Percentiles rank a stretch among this genome's conserved stretches.
These are phyloP conservation scores for Abrus pulchellus DNA, from an alignment of 306 rosid species.

Conservation along the genomic window DNA sequence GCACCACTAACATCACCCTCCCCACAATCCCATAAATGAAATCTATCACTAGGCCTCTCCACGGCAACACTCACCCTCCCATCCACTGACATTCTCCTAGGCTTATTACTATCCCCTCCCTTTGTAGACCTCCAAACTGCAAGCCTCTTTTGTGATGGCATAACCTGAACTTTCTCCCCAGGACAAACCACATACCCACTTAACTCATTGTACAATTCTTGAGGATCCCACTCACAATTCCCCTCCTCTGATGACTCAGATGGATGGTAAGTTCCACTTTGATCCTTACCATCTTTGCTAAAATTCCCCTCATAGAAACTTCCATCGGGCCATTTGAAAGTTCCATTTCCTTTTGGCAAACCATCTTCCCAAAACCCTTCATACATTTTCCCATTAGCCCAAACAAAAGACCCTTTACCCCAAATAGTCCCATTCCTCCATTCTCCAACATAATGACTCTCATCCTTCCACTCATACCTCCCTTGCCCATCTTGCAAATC, in stretches of 20 bases:
- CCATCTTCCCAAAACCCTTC: conserved; percentile 89
- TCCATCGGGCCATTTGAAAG: conserved; percentile 77
- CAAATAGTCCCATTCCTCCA: conserved; percentile 82
- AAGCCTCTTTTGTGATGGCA: conserved; percentile 90
- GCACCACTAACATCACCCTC: conserved; percentile 39
- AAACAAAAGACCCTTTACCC: conserved; percentile 78
- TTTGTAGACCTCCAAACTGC: conserved; percentile 84
- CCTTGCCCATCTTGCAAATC: conserved; percentile 83
- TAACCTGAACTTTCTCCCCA: conserved; percentile 71
- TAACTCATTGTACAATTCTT: conserved; percentile 66
- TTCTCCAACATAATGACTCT: conserved; percentile 74
- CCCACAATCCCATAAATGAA: conserved; percentile 69
- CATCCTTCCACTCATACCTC: conserved; percentile 80
- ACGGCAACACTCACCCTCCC: conserved; percentile 72
- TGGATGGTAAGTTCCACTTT: conserved; percentile 68
- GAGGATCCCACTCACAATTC: conserved; percentile 80
- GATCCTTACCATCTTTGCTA: conserved; percentile 70
- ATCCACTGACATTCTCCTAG: conserved; percentile 79
- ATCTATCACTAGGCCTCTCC: conserved; percentile 73
- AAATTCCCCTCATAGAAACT: conserved; percentile 77
- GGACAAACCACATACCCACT: conserved; percentile 60
- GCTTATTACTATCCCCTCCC: conserved; percentile 50
- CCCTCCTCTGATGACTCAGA: conserved; percentile 47
- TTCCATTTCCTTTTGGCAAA: conserved; percentile 78
- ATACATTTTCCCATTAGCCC: conserved; percentile 74